phyloP scores from a whole-genome alignment of 352 stramenopile genomes.

The Phytopythium aichiense region DNA sequence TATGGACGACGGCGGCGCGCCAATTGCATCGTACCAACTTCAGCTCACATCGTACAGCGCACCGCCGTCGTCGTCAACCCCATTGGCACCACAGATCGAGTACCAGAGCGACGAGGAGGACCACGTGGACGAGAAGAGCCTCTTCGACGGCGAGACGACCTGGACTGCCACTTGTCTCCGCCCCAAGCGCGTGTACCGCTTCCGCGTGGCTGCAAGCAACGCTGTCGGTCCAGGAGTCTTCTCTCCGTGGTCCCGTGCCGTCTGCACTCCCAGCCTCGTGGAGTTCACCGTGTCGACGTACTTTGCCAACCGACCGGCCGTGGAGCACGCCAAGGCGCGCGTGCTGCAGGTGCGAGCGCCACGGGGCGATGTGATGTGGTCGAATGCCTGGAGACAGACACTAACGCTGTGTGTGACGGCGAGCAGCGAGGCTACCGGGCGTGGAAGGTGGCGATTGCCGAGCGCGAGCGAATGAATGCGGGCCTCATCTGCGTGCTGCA shows the following conservation, averaged over 20 bases:
- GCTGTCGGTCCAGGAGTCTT: slow-evolving; percentile 26
- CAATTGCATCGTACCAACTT: slow-evolving; percentile 40
- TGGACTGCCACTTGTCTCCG: slow-evolving; percentile 45
- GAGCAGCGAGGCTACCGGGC: slow-evolving; percentile 26
- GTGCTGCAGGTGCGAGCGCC: slow-evolving; percentile 29
- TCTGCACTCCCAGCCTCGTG: slow-evolving; percentile 60
- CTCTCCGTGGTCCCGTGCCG: slow-evolving; percentile 28
- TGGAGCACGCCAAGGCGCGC: slow-evolving; percentile 50
- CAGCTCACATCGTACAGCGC: slow-evolving; percentile 35
- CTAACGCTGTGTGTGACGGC: no score
- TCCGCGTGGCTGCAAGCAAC: slow-evolving; percentile 53
- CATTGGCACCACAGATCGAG: background rate
- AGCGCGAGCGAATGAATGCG: slow-evolving; percentile 9
- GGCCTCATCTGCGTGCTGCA: slow-evolving; percentile 3
- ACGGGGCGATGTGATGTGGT: no score
- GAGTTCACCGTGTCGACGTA: slow-evolving; percentile 62
- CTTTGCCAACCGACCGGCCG: slow-evolving; percentile 31
- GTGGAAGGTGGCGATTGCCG: slow-evolving; percentile 16
- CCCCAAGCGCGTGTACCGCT: slow-evolving; percentile 47
- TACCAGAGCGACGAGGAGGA: slow-evolving; percentile 9
- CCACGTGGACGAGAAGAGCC: slow-evolving; percentile 37
- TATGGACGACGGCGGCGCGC: slow-evolving; percentile 45
- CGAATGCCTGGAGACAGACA: no score
- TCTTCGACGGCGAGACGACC: slow-evolving; percentile 25
- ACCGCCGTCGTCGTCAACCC: background rate